Evolutionary conservation across 768 basidiomycete species (phyloP).

Genomic region (Psilocybe azurescens): DNA sequence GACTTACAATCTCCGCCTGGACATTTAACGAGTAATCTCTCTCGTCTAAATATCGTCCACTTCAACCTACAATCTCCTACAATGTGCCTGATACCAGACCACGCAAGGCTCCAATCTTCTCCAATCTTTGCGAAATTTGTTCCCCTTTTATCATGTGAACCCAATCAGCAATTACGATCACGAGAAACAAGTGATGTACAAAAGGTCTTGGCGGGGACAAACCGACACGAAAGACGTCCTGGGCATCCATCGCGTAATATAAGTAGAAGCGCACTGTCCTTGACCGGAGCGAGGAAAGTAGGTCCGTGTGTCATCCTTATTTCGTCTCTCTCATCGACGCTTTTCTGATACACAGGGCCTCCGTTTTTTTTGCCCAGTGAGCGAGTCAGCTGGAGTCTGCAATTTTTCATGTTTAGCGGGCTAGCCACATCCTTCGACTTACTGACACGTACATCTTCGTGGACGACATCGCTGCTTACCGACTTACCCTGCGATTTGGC

Average conservation of each 20-base stretch:
- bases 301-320: not conserved
- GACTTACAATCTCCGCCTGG: too few species aligned
- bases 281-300: not conserved
- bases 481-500: not conserved
- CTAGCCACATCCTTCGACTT: slow-evolving; percentile 13
- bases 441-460: slow-evolving; percentile 9
- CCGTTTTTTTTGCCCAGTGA: not conserved
- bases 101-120: too few species aligned
- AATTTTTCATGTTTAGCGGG: slow-evolving; percentile 22
- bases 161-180: slow-evolving; percentile 2
- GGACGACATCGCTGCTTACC: not conserved
- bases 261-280: not conserved
- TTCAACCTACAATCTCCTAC: too few species aligned
- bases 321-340: not conserved
- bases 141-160: not conserved
- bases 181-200: not conserved
- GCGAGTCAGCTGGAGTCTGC: not conserved
- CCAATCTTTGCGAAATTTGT: too few species aligned
- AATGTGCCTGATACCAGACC: too few species aligned
- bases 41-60: too few species aligned
- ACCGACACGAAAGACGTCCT: not conserved
- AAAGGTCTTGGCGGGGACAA: not conserved
- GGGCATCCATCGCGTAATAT: slow-evolving; percentile 1
- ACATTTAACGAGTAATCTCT: too few species aligned
- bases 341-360: not conserved